A percentile compares a stretch with the other conserved stretches of the same genome.
Evolutionary conservation across 73 alveolate genomes (phyloP).

Genomic region (Tetrahymena borealis): DNA sequence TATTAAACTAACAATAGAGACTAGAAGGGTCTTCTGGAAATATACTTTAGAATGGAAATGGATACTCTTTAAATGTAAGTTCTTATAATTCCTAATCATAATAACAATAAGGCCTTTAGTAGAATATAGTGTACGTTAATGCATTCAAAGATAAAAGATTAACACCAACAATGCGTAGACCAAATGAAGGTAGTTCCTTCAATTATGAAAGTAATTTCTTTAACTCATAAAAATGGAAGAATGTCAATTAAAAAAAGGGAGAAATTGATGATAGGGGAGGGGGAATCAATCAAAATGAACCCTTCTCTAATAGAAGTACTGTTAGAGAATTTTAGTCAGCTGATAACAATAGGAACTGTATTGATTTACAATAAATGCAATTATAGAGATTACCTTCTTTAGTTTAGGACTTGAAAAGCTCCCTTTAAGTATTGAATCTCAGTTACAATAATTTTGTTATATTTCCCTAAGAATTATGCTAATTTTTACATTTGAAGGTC

Average conservation of each 20-base stretch:
- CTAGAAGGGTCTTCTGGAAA: neutral
- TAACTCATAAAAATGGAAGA: neutral
- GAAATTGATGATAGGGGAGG: neutral
- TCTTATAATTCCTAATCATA: no score
- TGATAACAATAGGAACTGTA: neutral
- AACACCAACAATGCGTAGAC: neutral
- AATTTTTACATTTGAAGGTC: neutral
- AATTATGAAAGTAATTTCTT: neutral
- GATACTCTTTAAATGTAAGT: neutral
- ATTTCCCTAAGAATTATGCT: neutral
- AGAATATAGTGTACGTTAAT: neutral
- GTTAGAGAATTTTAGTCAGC: neutral
- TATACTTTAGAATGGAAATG: neutral
- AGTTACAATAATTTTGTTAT: neutral
- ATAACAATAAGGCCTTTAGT: neutral
- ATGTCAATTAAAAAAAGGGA: neutral
- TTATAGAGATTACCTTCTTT: neutral
- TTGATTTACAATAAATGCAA: neutral
- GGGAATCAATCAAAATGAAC: neutral
- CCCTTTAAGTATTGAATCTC: neutral
- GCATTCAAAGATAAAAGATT: conserved; percentile 1
- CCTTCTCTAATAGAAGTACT: neutral
- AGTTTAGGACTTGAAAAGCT: neutral
- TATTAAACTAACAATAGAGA: neutral
- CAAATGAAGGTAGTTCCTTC: neutral